These are phyloP conservation scores for Candolleomyces aberdarensis DNA, from an alignment of 768 basidiomycete genomes.

Conservation along the genomic window DNA sequence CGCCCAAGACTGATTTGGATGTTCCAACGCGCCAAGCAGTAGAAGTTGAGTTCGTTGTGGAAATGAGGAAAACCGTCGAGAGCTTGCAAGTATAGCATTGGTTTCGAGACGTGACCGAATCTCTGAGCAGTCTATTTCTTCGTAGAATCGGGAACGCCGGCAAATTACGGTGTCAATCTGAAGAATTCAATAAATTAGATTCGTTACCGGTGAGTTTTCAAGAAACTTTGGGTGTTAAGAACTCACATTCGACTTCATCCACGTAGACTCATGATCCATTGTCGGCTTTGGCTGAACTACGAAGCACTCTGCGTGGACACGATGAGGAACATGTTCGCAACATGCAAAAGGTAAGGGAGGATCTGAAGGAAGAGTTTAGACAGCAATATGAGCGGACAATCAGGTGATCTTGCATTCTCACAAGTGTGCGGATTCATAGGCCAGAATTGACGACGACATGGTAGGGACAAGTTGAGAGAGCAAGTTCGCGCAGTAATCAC, in stretches of 20 bases:
- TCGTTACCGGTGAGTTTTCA: not conserved
- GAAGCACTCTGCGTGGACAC: slow-evolving; percentile 18
- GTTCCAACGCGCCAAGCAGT: not conserved
- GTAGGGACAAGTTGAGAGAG: slow-evolving; percentile 27
- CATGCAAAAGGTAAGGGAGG: slow-evolving; percentile 14
- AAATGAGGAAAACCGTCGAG: slow-evolving; percentile 5
- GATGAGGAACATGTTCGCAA: slow-evolving; percentile 11
- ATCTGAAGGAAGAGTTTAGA: slow-evolving; percentile 14
- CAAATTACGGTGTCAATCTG: not conserved
- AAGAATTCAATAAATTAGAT: not conserved
- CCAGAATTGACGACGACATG: slow-evolving; percentile 15
- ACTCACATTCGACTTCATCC: not conserved
- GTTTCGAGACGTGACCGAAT: not conserved
- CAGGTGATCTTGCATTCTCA: slow-evolving; percentile 6
- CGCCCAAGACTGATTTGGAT: not conserved
- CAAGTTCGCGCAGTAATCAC: slow-evolving; percentile 39
- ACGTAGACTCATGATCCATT: not conserved
- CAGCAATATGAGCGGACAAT: slow-evolving; percentile 13
- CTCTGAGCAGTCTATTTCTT: not conserved
- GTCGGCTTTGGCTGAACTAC: slow-evolving; percentile 16
- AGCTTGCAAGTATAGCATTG: not conserved
- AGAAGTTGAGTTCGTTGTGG: not conserved
- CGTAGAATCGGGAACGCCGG: not conserved
- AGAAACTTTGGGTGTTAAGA: not conserved
- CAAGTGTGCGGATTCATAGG: not conserved